Percentiles rank a stretch among this genome's conserved stretches.
phyloP scores from a whole-genome alignment of 1,284 basidiomycete genomes.

The Fomitopsis pinicola region DNA sequence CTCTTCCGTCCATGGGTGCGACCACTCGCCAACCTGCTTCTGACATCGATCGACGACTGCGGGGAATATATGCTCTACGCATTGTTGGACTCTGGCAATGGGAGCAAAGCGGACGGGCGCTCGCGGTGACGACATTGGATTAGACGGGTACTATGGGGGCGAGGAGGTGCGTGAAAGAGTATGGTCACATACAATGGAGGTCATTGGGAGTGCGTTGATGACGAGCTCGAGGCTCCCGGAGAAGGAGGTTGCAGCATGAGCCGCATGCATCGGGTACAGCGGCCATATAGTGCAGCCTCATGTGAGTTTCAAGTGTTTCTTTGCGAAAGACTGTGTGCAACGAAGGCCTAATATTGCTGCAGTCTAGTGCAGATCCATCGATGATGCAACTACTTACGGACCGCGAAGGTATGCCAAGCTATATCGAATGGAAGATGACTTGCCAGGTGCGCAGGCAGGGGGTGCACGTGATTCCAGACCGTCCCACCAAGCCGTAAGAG shows the following conservation, averaged over 20 bases:
- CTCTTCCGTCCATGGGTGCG: constrained; percentile 12
- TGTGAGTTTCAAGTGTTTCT: too few species aligned
- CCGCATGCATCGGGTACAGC: too few species aligned
- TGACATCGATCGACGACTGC: constrained; percentile 29
- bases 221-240: background rate
- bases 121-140: constrained; percentile 36
- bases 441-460: too few species aligned
- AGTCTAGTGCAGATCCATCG: too few species aligned
- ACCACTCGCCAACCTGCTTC: constrained; percentile 27
- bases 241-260: background rate
- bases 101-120: constrained; percentile 30
- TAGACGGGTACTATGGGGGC: constrained; percentile 32
- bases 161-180: constrained; percentile 35
- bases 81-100: constrained; percentile 23
- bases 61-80: constrained; percentile 42
- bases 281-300: too few species aligned
- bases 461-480: too few species aligned
- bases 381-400: too few species aligned
- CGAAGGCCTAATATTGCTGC: too few species aligned
- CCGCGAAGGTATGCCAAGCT: too few species aligned
- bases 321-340: too few species aligned
- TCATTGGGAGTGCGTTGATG: constrained; percentile 11
- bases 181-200: constrained; percentile 44
- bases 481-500: too few species aligned
- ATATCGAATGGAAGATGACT: too few species aligned